Conservation (phyloP, 495 filamentous ascomycete species). For the Aspergillus sclerotioniger region DNA sequence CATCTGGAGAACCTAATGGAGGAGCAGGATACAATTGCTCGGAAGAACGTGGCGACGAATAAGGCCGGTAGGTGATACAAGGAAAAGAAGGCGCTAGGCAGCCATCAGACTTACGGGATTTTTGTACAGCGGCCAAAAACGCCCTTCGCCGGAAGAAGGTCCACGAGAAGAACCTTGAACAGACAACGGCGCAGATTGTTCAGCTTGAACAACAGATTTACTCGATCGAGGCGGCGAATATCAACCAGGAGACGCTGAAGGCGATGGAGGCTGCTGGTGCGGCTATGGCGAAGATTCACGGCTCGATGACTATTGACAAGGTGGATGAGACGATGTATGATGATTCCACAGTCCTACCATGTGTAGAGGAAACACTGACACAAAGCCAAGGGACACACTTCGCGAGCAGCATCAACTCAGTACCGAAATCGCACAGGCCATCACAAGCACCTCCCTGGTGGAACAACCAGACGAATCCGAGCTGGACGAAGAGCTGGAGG, state of each 20-base stretch:
- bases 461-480: conserved; percentile 83
- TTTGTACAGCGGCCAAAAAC: conserved; percentile 71
- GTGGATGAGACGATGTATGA: conserved; percentile 95
- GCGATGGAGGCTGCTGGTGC: conserved; percentile 88
- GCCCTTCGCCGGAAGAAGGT: conserved; percentile 95
- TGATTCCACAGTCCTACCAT: background rate
- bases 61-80: conserved; percentile 59
- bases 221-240: conserved; percentile 95
- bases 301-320: conserved; percentile 83
- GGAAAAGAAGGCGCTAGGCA: background rate
- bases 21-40: conserved; percentile 88
- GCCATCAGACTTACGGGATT: conserved; percentile 2
- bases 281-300: conserved; percentile 92
- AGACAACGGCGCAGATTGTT: conserved; percentile 82
- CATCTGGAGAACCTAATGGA: conserved; percentile 88
- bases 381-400: conserved; percentile 76
- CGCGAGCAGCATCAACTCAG: conserved; percentile 88
- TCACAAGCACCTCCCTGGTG: conserved; percentile 67
- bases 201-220: conserved; percentile 96
- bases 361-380: background rate
- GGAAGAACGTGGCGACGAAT: conserved; percentile 86
- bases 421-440: conserved; percentile 85
- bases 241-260: conserved; percentile 92
- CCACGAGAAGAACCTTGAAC: conserved; percentile 84
- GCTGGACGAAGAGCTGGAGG: conserved; percentile 72